phyloP scores from a whole-genome alignment of 1,284 basidiomycete species.

The Ceratobasidium papillatum region DNA sequence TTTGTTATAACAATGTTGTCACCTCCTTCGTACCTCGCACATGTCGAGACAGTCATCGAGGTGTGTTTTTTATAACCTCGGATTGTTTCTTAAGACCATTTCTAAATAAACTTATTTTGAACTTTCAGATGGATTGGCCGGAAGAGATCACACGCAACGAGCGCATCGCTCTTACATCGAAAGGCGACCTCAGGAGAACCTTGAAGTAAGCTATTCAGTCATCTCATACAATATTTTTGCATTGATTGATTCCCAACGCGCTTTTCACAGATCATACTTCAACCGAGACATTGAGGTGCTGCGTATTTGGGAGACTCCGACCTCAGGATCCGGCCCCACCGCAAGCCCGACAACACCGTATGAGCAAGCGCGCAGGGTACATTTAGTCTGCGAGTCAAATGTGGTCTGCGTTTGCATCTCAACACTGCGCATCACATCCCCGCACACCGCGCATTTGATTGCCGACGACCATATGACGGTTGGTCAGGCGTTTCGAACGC shows the following conservation, averaged over 20 bases:
- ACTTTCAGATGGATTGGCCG: slow-evolving; percentile 27
- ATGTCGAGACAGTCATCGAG: slow-evolving; percentile 28
- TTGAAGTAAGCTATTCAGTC: slow-evolving; percentile 1
- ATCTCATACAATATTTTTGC: no score
- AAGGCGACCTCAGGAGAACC: slow-evolving; percentile 16
- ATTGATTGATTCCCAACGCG: no score
- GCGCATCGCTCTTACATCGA: slow-evolving; percentile 10
- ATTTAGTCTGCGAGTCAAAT: slow-evolving; percentile 15
- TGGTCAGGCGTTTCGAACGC: slow-evolving; percentile 20
- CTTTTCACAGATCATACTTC: slow-evolving; percentile 9
- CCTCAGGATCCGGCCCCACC: slow-evolving; percentile 33
- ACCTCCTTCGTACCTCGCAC: slow-evolving; percentile 8
- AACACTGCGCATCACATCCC: slow-evolving; percentile 34
- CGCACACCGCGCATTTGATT: slow-evolving; percentile 21
- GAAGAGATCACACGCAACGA: slow-evolving; percentile 31
- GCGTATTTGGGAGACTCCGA: slow-evolving; percentile 20
- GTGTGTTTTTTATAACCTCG: no score
- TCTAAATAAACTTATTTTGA: background rate
- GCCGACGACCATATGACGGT: slow-evolving; percentile 32
- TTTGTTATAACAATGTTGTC: background rate
- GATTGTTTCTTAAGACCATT: background rate
- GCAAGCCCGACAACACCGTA: slow-evolving; percentile 25
- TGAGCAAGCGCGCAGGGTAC: slow-evolving; percentile 33
- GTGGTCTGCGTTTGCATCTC: slow-evolving; percentile 37
- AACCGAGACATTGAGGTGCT: slow-evolving; percentile 35